Conservation (phyloP, 2,329 filamentous ascomycete species). For the Penicillium sp. region DNA sequence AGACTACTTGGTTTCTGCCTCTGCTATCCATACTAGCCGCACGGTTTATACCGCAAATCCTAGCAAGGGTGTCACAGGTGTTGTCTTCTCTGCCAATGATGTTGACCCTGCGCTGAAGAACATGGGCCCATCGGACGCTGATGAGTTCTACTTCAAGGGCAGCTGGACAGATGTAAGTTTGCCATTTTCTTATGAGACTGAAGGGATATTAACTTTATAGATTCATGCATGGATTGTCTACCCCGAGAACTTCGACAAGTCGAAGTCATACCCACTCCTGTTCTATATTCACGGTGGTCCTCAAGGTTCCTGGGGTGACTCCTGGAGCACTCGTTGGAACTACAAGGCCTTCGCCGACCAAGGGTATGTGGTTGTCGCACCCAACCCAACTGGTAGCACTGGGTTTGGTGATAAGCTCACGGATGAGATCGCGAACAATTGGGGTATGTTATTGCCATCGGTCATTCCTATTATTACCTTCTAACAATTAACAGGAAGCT, state of each 20-base stretch:
- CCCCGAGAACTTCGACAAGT: constrained; percentile 60
- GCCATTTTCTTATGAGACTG: not conserved
- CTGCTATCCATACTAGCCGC: constrained; percentile 37
- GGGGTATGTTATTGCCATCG: constrained; percentile 55
- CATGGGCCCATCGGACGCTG: constrained; percentile 34
- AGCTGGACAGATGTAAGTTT: constrained; percentile 35
- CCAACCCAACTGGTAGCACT: constrained; percentile 80
- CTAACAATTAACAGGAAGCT: constrained; percentile 22
- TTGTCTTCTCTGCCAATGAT: constrained; percentile 38
- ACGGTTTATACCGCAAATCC: constrained; percentile 36
- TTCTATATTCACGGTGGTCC: constrained; percentile 82
- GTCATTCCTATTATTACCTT: not conserved
- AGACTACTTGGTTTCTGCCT: constrained; percentile 34
- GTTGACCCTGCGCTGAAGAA: constrained; percentile 40
- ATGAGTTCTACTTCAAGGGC: constrained; percentile 39
- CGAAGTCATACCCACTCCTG: constrained; percentile 73
- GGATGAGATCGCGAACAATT: constrained; percentile 73
- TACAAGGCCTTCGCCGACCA: constrained; percentile 82
- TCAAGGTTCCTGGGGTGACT: constrained; percentile 71
- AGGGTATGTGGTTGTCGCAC: constrained; percentile 77
- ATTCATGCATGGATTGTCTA: constrained; percentile 43
- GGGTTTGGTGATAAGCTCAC: constrained; percentile 76
- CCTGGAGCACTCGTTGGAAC: constrained; percentile 83
- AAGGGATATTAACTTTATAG: constrained; percentile 22
- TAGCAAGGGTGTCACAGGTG: constrained; percentile 25